Evolutionary conservation across 2,329 filamentous ascomycete species (phyloP), one percentile per base, ranked within the genome.

Genomic region (Penicillium digitatum): DNA sequence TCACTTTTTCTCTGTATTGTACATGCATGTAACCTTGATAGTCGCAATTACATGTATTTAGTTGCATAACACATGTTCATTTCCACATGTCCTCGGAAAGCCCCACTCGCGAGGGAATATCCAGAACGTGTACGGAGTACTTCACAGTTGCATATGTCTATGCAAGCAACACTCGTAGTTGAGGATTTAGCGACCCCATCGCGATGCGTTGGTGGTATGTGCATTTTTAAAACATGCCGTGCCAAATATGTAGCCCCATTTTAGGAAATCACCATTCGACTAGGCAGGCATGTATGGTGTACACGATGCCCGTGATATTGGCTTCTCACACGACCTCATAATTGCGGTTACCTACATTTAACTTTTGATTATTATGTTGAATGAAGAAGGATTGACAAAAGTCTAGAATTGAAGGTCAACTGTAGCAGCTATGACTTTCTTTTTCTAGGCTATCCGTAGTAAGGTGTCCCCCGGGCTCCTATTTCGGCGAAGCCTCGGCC

Each of bases 121-220:
- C 22, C 22, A 4, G 14, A 3, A 24, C 38, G 5, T 42, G n/a
- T n/a, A n/a, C n/a, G n/a, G n/a, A n/a, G n/a, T n/a, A n/a, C n/a
- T n/a, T n/a, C n/a, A n/a, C n/a, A 11, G 29, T 32, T 45, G 14
- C 29, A 45, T 45, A 32, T 42, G 39, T 42, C n/a, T 34, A 53
- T 56, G 56, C 56, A 58, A 56, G 53, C 27, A 55, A 55, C 48
- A 37, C 29, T 47, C 27, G 20, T 22, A 45, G 26, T 20, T 29
- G 20, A 38, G n/a, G 26, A 26, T 51, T 34, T 31, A 32, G 32
- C 12, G 45, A 37, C 55, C 42, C 59, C 57, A 62, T 63, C 37
- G 34, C n/a, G 38, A 57, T 60, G 57, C 54, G 32, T 56, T 60
- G 56, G 55, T 27, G 18, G 49, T 57, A 52, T 48, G 38, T 50